phyloP scores from a whole-genome alignment of 2,329 filamentous ascomycete genomes.

The Colletotrichum simmondsii region DNA sequence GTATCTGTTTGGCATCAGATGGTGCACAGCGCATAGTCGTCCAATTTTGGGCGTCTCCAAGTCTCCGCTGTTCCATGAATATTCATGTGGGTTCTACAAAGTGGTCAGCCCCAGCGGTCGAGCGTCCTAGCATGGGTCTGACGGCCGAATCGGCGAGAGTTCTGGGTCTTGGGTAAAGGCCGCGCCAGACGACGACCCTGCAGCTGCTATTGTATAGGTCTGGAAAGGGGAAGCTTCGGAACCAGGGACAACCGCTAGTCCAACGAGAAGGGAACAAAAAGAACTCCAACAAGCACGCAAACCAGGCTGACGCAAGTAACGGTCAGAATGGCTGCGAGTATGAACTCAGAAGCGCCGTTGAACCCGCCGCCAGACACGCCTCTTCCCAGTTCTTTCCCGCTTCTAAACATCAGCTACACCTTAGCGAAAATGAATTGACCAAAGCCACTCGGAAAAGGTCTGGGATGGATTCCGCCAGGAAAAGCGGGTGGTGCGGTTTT shows the following conservation, averaged over 20 bases:
- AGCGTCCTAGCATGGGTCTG: slow-evolving; percentile 24
- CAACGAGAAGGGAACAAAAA: background rate
- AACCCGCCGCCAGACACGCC: slow-evolving; percentile 10
- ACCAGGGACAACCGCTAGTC: background rate
- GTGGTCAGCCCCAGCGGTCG: slow-evolving; percentile 8
- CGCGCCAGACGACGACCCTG: slow-evolving; percentile 24
- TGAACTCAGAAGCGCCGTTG: slow-evolving; percentile 9
- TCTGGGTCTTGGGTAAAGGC: slow-evolving; percentile 5
- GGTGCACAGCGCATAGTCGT: slow-evolving; percentile 1
- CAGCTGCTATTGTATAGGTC: slow-evolving; percentile 32
- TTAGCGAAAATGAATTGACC: background rate
- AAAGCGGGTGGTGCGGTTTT: slow-evolving; percentile 33
- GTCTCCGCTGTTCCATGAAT: slow-evolving; percentile 23
- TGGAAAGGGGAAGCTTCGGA: slow-evolving; percentile 3
- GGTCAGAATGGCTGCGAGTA: background rate
- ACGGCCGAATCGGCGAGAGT: slow-evolving; percentile 14
- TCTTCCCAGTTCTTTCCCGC: slow-evolving; percentile 2
- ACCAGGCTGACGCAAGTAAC: background rate
- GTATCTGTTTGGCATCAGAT: background rate
- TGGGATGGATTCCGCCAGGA: slow-evolving; percentile 20
- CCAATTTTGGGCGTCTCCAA: slow-evolving; percentile 17
- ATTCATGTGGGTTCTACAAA: slow-evolving; percentile 21
- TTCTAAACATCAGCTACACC: background rate
- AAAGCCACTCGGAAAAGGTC: background rate
- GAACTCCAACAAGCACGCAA: slow-evolving; percentile 8